phyloP scores from a whole-genome alignment of 2,329 filamentous ascomycete genomes.

The Alternaria panax region DNA sequence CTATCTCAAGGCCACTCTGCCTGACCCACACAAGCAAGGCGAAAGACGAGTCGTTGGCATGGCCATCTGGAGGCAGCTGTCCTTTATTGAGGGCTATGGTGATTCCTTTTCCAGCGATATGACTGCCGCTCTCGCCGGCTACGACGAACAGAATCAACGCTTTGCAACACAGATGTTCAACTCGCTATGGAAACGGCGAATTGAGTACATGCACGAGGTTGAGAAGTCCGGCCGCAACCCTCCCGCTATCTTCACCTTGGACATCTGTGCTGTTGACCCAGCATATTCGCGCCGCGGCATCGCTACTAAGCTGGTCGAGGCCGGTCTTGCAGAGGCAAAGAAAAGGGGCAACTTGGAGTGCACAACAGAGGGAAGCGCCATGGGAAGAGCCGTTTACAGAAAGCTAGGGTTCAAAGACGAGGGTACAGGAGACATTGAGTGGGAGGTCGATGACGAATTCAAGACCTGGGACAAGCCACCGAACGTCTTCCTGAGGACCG shows the following conservation, averaged over 20 bases:
- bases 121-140: constrained; percentile 34
- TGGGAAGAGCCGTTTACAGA: constrained; percentile 45
- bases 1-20: constrained; percentile 63
- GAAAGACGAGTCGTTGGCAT: constrained; percentile 56
- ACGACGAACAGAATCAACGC: constrained; percentile 56
- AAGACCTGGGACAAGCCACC: constrained; percentile 38
- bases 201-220: constrained; percentile 38
- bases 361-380: constrained; percentile 47
- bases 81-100: constrained; percentile 59
- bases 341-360: constrained; percentile 44
- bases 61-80: constrained; percentile 64
- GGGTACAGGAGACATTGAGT: constrained; percentile 39
- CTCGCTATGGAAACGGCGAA: constrained; percentile 56
- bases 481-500: constrained; percentile 48
- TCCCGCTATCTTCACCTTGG: constrained; percentile 60
- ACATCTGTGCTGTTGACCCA: constrained; percentile 59
- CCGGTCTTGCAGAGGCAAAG: constrained; percentile 46
- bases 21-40: constrained; percentile 34
- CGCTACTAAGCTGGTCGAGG: constrained; percentile 45
- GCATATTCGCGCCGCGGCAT: constrained; percentile 58
- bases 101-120: constrained; percentile 42
- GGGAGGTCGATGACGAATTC: constrained; percentile 46
- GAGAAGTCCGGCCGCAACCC: constrained; percentile 35
- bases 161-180: constrained; percentile 56
- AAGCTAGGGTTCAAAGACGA: constrained; percentile 46